Base-by-base conservation (phyloP, 345 rosid genomes). In the Zanthoxylum bungeanum region DNA sequence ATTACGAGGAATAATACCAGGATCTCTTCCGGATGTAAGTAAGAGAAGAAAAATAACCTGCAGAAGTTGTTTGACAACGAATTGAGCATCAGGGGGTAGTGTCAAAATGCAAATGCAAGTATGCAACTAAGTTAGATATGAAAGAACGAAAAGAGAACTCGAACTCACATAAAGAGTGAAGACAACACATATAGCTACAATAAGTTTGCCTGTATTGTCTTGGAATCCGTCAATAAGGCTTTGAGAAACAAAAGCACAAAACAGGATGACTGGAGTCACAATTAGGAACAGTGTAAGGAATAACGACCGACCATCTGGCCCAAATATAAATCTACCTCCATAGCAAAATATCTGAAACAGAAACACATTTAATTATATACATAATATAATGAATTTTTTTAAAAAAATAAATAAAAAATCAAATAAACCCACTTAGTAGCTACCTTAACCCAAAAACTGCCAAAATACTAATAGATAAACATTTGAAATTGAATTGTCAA, bases 21-120 rank as follows among this genome's bases (percentile, higher is more conserved):
- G 98, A 85, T 92, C 98, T 75, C 92, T 88, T 74, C 88, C 91
- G 31, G 98, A 92, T 56, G 98, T 86, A 66, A 94, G 90, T 75
- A 94, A 78, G 65, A 94, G 87, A 73, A 94, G 91, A 60, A 81
- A 33, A 42, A 92, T 52, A 73, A 86, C 91, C 98, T 94, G 91
- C 36, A 66, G 30, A 68, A 72, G 71, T 56, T 64, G 68, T 65
- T 62, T 74, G 64, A 36, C 66, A 53, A 55, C 62, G 9, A 64
- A 25, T 42, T 49, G 53, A n/a, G 22, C 25, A 19, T 49, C n/a
- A n/a, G 25, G 6, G 53, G 53, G 11, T 9, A 49, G 21, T 19
- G 24, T 49, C 24, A 49, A 49, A n/a, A 49, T n/a, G 3, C 53
- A 60, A 34, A 60, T 9, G 3, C 6, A 1, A 19, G 5, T 1